Evolutionary conservation across 179 eudicot genomes (phyloP).

Genomic region (Carnegiea gigantea): DNA sequence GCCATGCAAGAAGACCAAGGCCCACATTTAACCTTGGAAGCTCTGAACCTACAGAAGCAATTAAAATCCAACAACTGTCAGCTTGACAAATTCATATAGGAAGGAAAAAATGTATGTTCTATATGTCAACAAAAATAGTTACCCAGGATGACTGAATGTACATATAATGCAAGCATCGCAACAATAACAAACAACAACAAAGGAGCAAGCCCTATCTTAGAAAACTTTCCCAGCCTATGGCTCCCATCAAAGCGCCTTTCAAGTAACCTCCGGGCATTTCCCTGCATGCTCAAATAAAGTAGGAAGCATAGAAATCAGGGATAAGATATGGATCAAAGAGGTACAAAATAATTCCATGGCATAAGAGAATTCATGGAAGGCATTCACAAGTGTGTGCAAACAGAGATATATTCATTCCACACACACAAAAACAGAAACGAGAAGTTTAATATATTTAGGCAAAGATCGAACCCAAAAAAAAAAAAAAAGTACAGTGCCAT

Average conservation of each 20-base stretch:
- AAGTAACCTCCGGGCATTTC: slow-evolving; percentile 87
- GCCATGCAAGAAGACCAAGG: slow-evolving; percentile 83
- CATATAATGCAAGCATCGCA: slow-evolving; percentile 63
- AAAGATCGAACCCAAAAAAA: background rate
- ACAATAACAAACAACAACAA: slow-evolving; percentile 67
- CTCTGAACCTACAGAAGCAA: slow-evolving; percentile 52
- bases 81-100: background rate
- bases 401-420: background rate
- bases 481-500: background rate
- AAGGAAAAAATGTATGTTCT: background rate
- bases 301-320: background rate
- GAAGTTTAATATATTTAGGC: background rate
- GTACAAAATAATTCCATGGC: background rate
- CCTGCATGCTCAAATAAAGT: slow-evolving; percentile 46
- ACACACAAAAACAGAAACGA: background rate
- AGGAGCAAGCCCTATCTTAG: slow-evolving; percentile 94
- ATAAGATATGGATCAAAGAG: background rate
- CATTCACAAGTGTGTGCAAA: background rate
- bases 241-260: slow-evolving; percentile 83
- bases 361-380: background rate
- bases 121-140: slow-evolving; percentile 20
- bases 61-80: slow-evolving; percentile 14
- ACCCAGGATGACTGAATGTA: slow-evolving; percentile 82
- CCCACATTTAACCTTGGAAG: slow-evolving; percentile 74
- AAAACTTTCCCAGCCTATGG: slow-evolving; percentile 65